Conservation (phyloP, 139 green algal species). For the Microglena sp. region DNA sequence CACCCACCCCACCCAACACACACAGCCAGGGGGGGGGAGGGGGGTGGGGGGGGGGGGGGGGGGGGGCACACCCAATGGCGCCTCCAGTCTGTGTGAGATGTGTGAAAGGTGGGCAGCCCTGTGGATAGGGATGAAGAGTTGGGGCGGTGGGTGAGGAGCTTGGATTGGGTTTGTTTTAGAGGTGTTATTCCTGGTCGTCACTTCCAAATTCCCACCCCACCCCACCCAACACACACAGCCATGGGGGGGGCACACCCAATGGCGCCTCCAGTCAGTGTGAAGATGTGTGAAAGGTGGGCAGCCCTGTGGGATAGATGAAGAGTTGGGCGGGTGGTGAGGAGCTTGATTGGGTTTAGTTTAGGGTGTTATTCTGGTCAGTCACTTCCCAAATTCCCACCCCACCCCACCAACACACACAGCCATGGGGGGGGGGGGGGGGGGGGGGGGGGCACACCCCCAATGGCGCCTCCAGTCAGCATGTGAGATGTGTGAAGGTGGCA, state of each 20-base stretch:
- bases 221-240: too few relatives aligned
- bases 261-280: conserved; percentile 77
- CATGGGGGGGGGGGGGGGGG: neutral
- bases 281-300: conserved; percentile 55
- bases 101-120: neutral
- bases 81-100: conserved; percentile 7
- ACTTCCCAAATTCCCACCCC: too few relatives aligned
- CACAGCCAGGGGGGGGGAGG: too few relatives aligned
- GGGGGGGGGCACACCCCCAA: neutral
- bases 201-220: too few relatives aligned
- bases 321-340: neutral
- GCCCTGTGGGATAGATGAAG: conserved; percentile 13
- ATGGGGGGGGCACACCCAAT: conserved; percentile 72
- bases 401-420: too few relatives aligned
- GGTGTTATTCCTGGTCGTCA: neutral
- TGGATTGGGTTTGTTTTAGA: neutral
- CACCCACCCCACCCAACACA: too few relatives aligned
- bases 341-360: neutral
- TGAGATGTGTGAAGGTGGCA: neutral
- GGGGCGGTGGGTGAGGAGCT: neutral
- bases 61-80: neutral
- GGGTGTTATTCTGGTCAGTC: neutral
- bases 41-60: neutral
- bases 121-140: neutral
- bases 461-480: neutral